These are phyloP conservation scores for Mycosarcoma mackinlayi DNA, from an alignment of 1,284 basidiomycete species.

Conservation along the genomic window DNA sequence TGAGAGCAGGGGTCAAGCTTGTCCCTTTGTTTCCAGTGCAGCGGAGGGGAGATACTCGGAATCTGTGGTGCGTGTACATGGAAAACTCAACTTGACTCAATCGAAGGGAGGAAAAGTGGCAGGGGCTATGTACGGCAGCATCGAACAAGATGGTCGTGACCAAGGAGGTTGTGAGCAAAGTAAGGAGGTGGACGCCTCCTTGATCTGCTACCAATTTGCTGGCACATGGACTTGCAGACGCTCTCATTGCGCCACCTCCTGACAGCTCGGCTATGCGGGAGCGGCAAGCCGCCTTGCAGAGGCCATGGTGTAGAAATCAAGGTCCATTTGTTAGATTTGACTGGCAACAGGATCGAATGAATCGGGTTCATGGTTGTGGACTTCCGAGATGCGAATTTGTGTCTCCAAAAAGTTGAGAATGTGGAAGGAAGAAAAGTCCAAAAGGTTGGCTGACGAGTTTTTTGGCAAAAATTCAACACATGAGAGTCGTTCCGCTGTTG, in stretches of 20 bases:
- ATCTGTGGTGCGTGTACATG: too few relatives aligned
- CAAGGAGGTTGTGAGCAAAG: not conserved
- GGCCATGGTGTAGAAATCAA: too few relatives aligned
- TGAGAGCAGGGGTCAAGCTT: too few relatives aligned
- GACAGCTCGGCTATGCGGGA: conserved; percentile 42
- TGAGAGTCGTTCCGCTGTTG: not conserved
- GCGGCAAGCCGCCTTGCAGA: too few relatives aligned
- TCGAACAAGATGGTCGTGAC: not conserved
- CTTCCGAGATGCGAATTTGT: conserved; percentile 31
- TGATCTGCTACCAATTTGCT: not conserved
- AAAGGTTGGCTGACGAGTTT: not conserved
- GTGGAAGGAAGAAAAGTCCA: conserved; percentile 3
- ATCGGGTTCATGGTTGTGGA: not conserved
- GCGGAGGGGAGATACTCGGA: too few relatives aligned
- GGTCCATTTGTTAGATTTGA: conserved; percentile 4
- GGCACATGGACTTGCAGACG: not conserved
- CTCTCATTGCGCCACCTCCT: conserved; percentile 32
- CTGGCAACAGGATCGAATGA: not conserved
- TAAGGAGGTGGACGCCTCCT: conserved; percentile 4
- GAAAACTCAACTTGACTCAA: not conserved
- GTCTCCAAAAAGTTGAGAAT: conserved; percentile 1
- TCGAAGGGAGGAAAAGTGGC: too few relatives aligned
- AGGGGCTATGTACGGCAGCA: not conserved
- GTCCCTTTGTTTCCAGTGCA: too few relatives aligned
- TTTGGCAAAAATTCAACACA: not conserved